phyloP scores from a whole-genome alignment of 805 yeast genomes.

The Kuraishia floccosa region DNA sequence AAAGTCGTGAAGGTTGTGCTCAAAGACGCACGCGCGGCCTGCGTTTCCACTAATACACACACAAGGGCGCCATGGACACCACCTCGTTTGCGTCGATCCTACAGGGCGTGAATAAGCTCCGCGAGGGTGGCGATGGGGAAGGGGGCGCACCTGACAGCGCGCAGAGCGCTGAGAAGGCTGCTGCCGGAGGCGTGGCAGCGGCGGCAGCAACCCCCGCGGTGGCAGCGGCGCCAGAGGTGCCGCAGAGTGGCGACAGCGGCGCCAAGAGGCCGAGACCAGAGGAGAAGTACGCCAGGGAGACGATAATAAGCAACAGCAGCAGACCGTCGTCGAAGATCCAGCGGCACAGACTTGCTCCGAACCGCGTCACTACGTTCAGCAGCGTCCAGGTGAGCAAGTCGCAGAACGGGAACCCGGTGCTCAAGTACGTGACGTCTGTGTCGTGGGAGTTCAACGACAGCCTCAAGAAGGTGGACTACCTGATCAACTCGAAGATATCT shows the following conservation, averaged over 20 bases:
- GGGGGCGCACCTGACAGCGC: not conserved
- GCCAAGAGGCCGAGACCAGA: no score
- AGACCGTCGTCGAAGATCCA: no score
- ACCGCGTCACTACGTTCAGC: slow-evolving; percentile 6
- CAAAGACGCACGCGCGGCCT: no score
- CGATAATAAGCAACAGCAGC: no score
- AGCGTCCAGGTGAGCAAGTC: slow-evolving; percentile 48
- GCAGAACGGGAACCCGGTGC: slow-evolving; percentile 65
- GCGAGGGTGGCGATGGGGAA: slow-evolving; percentile 24
- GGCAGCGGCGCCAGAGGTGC: not conserved
- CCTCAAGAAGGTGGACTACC: slow-evolving; percentile 48
- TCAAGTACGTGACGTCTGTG: slow-evolving; percentile 39
- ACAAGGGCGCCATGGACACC: slow-evolving; percentile 22
- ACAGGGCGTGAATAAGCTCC: slow-evolving; percentile 54
- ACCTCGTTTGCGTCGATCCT: slow-evolving; percentile 62
- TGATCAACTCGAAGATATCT: slow-evolving; percentile 43
- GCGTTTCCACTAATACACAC: no score
- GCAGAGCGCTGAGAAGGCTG: not conserved
- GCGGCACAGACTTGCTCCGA: no score
- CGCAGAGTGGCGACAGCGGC: not conserved
- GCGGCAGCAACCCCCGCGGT: not conserved
- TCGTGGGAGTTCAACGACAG: slow-evolving; percentile 42
- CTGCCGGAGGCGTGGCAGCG: not conserved
- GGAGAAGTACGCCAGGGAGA: no score
- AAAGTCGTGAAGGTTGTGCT: no score